These are phyloP conservation scores for Phytophthora palmivora DNA, from an alignment of 352 stramenopile species.

Conservation along the genomic window DNA sequence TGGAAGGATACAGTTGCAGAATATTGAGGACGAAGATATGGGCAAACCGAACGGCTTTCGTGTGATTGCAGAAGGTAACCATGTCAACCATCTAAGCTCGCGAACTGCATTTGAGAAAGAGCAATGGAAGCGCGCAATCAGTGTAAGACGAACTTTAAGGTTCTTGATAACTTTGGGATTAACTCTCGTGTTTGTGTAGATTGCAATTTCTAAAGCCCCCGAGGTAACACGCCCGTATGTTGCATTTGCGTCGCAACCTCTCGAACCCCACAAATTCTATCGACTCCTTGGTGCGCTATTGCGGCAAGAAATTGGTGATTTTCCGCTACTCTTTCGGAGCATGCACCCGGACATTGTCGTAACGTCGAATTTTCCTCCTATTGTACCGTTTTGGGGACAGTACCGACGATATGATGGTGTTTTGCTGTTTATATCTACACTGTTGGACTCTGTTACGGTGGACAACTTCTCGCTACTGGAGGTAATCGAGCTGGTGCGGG, in stretches of 20 bases:
- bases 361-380: constrained; percentile 86
- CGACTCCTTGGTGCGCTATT: constrained; percentile 68
- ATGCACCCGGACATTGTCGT: constrained; percentile 82
- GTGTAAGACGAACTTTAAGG: constrained; percentile 32
- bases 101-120: constrained; percentile 83
- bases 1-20: constrained; percentile 73
- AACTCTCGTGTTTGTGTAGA: constrained; percentile 29
- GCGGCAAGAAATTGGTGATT: constrained; percentile 75
- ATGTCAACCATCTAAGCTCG: constrained; percentile 75
- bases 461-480: constrained; percentile 78
- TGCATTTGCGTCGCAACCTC: constrained; percentile 74
- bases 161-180: neutral
- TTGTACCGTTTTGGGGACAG: constrained; percentile 87
- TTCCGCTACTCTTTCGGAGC: constrained; percentile 78
- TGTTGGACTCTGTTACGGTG: constrained; percentile 78
- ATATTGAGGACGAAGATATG: constrained; percentile 70
- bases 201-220: constrained; percentile 61
- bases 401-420: constrained; percentile 86
- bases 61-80: constrained; percentile 71
- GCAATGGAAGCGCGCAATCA: constrained; percentile 82
- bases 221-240: constrained; percentile 57
- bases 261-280: constrained; percentile 81
- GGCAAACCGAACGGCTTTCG: constrained; percentile 76
- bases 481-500: constrained; percentile 77
- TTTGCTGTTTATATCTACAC: constrained; percentile 82